Evolutionary conservation across 352 stramenopile genomes (phyloP), one percentile per base, ranked within the genome.

Genomic region (Pythium dissotocum): DNA sequence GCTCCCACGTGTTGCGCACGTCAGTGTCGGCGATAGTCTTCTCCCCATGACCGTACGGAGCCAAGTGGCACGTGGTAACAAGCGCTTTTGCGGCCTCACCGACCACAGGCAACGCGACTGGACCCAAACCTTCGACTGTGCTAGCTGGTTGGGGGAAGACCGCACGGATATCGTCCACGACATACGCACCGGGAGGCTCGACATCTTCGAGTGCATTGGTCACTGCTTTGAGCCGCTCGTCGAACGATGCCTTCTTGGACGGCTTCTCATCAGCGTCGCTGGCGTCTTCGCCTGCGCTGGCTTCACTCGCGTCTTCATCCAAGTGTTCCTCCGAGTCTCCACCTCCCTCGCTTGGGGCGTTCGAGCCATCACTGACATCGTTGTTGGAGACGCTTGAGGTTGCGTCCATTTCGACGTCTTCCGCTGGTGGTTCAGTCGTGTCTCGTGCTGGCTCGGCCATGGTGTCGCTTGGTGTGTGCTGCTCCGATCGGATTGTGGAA

Each of bases 1-100:
- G 58, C 60, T 75, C 62, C 62, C 68, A 70, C 62, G 62, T 75
- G 68, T 63, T 67, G 42, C 68, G 62, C 24, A 68, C 57, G 26
- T 57, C 21, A 14, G 44, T 59, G 53, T 75, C 62, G 36, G 65
- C 62, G 28, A 65, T 18, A 8, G 62, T 75, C 42, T 67, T 9
- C 16, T 74, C 68, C 18, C 58, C 62, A 26, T 48, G 68, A 38
- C 68, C 63, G 30, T 53, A 70, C 9, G 58, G 62, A 18, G 61
- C 61, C 42, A 70, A 61, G 18, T 67, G 48, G 58, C 68, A 61
- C 24, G 42, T 58, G 4, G 16, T 44, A 24, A 65, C 40, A 6
- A 75, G 58, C 33, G 32, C 49, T 46, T 49, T 44, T 21, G 62
- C 62, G 1, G n/a, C 35, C 28, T 32, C 0, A 6, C 53, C 42